Evolutionary conservation across 352 stramenopile species (phyloP).

Genomic region (Pythium phragmiticola): DNA sequence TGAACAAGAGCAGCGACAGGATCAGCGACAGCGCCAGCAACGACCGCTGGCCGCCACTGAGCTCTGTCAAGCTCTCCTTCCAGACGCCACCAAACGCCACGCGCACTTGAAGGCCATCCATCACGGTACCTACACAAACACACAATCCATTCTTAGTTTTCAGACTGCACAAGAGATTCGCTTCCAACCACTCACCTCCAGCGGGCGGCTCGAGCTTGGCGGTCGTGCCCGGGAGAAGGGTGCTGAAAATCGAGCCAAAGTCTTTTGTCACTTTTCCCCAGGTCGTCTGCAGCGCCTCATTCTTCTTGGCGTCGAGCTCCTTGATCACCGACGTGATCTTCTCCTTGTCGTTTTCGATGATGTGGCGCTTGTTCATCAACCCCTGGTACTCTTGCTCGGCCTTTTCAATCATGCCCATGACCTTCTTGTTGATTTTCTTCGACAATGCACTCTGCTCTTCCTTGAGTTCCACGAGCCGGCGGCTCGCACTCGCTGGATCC

Average conservation of each 20-base stretch:
- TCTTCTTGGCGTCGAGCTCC: conserved; percentile 99
- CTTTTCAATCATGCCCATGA: conserved; percentile 99
- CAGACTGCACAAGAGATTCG: neutral
- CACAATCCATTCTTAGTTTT: neutral
- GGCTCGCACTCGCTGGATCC: conserved; percentile 84
- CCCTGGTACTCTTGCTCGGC: conserved; percentile 98
- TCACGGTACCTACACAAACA: conserved; percentile 59
- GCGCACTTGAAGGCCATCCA: conserved; percentile 97
- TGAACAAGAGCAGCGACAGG: conserved; percentile 98
- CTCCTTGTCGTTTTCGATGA: conserved; percentile 99
- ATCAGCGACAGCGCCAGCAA: conserved; percentile 99
- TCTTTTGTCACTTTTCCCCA: conserved; percentile 99
- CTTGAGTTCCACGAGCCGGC: conserved; percentile 90
- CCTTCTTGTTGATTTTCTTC: conserved; percentile 99
- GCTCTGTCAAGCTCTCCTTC: conserved; percentile 99
- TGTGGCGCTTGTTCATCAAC: conserved; percentile 96
- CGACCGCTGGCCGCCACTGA: conserved; percentile 98
- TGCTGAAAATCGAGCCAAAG: conserved; percentile 99
- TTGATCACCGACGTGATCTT: conserved; percentile 99
- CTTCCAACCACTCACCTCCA: conserved; percentile 49
- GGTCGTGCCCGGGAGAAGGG: conserved; percentile 94
- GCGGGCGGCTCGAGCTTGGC: conserved; percentile 98
- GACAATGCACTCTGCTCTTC: conserved; percentile 91
- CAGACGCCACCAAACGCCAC: conserved; percentile 99
- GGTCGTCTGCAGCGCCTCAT: conserved; percentile 94